Evolutionary conservation across 208 protist species (phyloP), one percentile per base, ranked within the genome.

Genomic region (Trypanosoma theileri): DNA sequence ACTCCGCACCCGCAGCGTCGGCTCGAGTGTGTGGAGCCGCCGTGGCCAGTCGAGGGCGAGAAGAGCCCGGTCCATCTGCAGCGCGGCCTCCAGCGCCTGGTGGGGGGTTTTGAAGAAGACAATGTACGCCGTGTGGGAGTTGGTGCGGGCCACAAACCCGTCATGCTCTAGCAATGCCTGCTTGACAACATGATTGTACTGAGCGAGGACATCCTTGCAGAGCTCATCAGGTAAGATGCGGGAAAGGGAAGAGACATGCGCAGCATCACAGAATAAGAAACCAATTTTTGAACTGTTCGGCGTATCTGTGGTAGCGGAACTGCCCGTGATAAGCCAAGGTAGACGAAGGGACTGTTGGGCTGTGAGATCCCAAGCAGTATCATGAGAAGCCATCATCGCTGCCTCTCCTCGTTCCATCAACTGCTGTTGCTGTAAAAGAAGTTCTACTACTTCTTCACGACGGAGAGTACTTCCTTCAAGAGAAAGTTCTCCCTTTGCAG

Each of bases 181-280:
- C 59, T 93, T 83, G 17, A 93, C 84, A 54, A 92, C 67, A 65
- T 79, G 73, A 69, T 95, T 93, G 65, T 92, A 95, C 68, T 91
- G 79, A 17, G 67, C 73, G 44, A 76, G 76, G 24, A 92, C 72
- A 6, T 71, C 61, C 46, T 61, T 66, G 52, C 83, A 71, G 12
- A 85, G 31, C 17, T 68, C 77, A 21, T 44, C 54, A 1, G 64
- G 9, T 19, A 90, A 57, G 8, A 58, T 28, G 4, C 59, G 56
- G 28, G 71, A 59, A 56, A 93, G 66, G 21, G 53, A 60, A 45
- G 56, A 26, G 22, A 66, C 28, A 14, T 75, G 69, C 6, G 53
- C 58, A 1, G 87, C 69, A 42, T 86, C 80, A 66, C 84, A 87
- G 61, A 81, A 90, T 14, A 94, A 58, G 48, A 94, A 91, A 21